Conservation (phyloP, 192 early-diverging fungal species). For the Coemansia guatemalensis region DNA sequence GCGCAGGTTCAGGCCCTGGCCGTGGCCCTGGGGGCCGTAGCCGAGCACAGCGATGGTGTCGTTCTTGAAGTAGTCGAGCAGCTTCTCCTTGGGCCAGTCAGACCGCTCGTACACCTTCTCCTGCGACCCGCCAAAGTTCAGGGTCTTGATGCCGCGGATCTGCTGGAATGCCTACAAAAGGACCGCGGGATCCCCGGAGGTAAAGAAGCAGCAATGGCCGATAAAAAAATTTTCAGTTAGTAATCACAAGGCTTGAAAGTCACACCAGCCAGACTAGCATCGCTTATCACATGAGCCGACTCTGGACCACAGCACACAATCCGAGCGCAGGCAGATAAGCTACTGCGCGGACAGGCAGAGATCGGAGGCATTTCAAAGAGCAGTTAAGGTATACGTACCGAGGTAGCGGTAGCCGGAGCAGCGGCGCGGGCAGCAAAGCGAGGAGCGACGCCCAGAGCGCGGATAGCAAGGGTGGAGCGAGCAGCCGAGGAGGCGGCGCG, state of each 20-base stretch:
- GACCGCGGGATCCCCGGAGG: not conserved
- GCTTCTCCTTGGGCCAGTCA: constrained; percentile 92
- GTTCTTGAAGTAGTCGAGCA: constrained; percentile 86
- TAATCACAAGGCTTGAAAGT: not conserved
- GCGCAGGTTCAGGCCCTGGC: constrained; percentile 90
- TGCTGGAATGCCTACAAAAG: constrained; percentile 54
- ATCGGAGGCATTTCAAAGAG: not conserved
- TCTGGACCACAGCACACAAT: not conserved
- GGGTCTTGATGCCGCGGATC: constrained; percentile 83
- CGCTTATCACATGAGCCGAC: not conserved
- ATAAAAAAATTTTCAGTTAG: not conserved
- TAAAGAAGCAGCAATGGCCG: not conserved
- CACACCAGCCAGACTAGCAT: not conserved
- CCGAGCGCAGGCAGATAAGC: not conserved
- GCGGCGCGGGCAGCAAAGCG: constrained; percentile 46
- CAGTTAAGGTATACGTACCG: constrained; percentile 29
- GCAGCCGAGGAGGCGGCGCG: constrained; percentile 42
- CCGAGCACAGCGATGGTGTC: constrained; percentile 91
- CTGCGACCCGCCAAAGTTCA: constrained; percentile 90
- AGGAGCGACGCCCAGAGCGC: constrained; percentile 48
- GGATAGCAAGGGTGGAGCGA: constrained; percentile 43
- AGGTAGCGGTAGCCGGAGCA: constrained; percentile 27
- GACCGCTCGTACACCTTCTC: constrained; percentile 93
- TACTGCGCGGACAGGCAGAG: not conserved
- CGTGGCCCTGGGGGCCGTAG: constrained; percentile 95